Conservation (phyloP, 352 stramenopile genomes). For the Phytophthora brassicae region DNA sequence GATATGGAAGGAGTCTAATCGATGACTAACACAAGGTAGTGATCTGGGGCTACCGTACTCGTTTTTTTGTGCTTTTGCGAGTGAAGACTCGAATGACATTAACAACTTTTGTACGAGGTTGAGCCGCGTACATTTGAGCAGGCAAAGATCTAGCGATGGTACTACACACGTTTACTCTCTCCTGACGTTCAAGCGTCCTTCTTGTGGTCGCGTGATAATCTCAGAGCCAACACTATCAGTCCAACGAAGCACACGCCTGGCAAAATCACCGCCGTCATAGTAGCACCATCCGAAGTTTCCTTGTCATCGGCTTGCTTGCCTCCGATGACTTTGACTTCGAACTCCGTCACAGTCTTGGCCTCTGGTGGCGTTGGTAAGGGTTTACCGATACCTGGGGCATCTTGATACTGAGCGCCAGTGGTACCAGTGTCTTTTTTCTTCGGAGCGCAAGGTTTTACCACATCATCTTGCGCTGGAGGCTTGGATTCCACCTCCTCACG, state of each 20-base stretch:
- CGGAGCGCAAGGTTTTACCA: constrained; percentile 68
- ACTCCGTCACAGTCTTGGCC: constrained; percentile 38
- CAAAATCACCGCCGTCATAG: constrained; percentile 45
- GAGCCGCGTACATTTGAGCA: constrained; percentile 4
- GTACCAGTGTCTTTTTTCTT: constrained; percentile 54
- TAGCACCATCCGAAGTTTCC: constrained; percentile 8
- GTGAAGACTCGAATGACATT: constrained; percentile 21
- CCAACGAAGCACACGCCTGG: constrained; percentile 54
- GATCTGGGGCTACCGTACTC: constrained; percentile 16
- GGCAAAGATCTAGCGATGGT: constrained; percentile 5
- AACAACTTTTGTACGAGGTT: constrained; percentile 18
- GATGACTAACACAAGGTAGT: constrained; percentile 3
- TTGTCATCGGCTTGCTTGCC: constrained; percentile 32
- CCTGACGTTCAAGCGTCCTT: constrained; percentile 53
- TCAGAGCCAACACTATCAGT: constrained; percentile 50
- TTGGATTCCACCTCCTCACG: constrained; percentile 48
- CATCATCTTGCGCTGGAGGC: constrained; percentile 32
- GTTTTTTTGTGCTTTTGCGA: no score
- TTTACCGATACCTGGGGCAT: constrained; percentile 65
- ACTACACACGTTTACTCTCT: constrained; percentile 10
- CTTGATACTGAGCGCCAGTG: constrained; percentile 42
- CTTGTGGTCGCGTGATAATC: constrained; percentile 72
- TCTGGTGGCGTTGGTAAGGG: constrained; percentile 33
- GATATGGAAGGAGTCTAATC: constrained; percentile 52
- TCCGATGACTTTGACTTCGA: constrained; percentile 42